Percentiles rank a stretch among this genome's conserved stretches.
Evolutionary conservation across 768 basidiomycete genomes (phyloP).

Genomic region (Melanogaster broomeanus): DNA sequence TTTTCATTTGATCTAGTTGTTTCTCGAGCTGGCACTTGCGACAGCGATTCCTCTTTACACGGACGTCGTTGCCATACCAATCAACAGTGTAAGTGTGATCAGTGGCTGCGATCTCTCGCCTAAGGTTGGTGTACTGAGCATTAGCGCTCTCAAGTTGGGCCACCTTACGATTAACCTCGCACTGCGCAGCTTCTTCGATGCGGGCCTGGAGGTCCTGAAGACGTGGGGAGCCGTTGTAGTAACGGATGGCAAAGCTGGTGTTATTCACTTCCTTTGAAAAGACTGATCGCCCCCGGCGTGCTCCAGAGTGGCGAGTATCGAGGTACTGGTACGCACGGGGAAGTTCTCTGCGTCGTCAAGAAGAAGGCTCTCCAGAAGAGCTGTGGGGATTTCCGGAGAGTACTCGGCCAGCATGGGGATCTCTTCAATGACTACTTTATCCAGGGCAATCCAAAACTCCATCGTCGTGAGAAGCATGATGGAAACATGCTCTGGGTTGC

Average conservation of each 20-base stretch:
- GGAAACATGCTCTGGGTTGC: constrained; percentile 41
- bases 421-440: constrained; percentile 20
- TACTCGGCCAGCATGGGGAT: constrained; percentile 32
- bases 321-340: constrained; percentile 32
- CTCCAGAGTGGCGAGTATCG: constrained; percentile 23
- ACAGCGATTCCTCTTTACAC: constrained; percentile 13
- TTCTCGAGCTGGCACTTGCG: constrained; percentile 31
- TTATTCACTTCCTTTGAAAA: constrained; percentile 26
- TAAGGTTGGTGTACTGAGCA: constrained; percentile 18
- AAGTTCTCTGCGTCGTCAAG: constrained; percentile 31
- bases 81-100: constrained; percentile 7
- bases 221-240: constrained; percentile 25
- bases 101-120: not conserved
- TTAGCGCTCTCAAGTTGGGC: constrained; percentile 29
- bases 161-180: constrained; percentile 21
- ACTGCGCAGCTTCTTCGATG: constrained; percentile 33
- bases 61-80: not conserved
- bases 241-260: constrained; percentile 36
- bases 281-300: constrained; percentile 27
- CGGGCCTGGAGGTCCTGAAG: constrained; percentile 26
- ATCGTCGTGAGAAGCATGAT: constrained; percentile 41
- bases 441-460: constrained; percentile 42
- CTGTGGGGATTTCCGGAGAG: constrained; percentile 33
- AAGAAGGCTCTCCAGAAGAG: constrained; percentile 28
- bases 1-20: constrained; percentile 23